phyloP scores from a whole-genome alignment of 2,329 filamentous ascomycete genomes.

The Xylaria multiplex region DNA sequence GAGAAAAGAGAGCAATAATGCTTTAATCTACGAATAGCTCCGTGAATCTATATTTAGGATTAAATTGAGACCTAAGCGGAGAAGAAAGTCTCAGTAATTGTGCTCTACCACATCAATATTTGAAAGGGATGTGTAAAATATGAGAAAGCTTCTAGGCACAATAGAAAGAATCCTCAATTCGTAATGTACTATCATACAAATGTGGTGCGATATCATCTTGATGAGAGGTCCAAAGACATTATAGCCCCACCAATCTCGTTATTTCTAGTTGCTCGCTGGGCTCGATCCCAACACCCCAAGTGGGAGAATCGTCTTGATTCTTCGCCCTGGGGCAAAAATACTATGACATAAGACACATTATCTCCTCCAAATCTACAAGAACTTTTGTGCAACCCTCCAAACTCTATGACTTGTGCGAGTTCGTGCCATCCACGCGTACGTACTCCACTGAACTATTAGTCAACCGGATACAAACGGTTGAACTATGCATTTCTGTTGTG shows the following conservation, averaged over 20 bases:
- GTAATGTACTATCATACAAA: conserved; percentile 47
- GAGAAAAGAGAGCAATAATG: neutral
- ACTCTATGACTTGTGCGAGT: conserved; percentile 25
- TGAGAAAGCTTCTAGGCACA: conserved; percentile 64
- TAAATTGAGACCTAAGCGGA: neutral
- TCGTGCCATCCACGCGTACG: conserved; percentile 11
- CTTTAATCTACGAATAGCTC: neutral
- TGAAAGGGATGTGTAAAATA: neutral
- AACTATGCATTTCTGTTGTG: conserved; percentile 14
- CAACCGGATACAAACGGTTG: conserved; percentile 16
- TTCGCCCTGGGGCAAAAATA: conserved; percentile 33
- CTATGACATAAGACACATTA: conserved; percentile 40
- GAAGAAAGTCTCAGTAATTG: neutral
- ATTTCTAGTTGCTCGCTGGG: conserved; percentile 28
- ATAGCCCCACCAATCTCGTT: conserved; percentile 30
- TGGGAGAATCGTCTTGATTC: conserved; percentile 20
- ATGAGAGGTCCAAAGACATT: conserved; percentile 32
- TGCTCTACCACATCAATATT: neutral
- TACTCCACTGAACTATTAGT: conserved; percentile 13
- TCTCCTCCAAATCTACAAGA: conserved; percentile 41
- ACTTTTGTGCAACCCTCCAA: conserved; percentile 37
- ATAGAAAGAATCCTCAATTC: conserved; percentile 34
- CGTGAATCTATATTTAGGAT: neutral
- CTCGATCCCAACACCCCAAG: conserved; percentile 26
- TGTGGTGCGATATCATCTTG: conserved; percentile 32